These are phyloP conservation scores for Cephaloascus fragrans DNA, from an alignment of 805 yeast genomes.

Conservation along the genomic window DNA sequence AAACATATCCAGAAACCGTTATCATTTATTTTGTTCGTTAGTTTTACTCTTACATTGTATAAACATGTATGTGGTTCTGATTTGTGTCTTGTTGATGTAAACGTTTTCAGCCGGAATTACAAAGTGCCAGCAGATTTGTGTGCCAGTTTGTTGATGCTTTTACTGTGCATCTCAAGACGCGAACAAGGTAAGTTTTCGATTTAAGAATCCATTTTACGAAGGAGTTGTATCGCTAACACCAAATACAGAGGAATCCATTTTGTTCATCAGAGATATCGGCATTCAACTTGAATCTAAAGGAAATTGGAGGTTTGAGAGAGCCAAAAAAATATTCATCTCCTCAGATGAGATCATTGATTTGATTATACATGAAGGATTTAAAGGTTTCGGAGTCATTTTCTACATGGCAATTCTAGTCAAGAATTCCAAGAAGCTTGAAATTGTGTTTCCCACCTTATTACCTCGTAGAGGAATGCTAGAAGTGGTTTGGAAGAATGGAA, in stretches of 20 bases:
- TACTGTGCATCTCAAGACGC: background rate
- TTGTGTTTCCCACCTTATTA: constrained; percentile 30
- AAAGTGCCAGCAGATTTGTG: constrained; percentile 1
- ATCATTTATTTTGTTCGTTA: constrained; percentile 1
- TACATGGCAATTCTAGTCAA: constrained; percentile 52
- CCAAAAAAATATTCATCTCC: constrained; percentile 40
- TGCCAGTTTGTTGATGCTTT: background rate
- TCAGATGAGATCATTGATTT: constrained; percentile 48
- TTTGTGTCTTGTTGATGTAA: background rate
- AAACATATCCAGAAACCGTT: constrained; percentile 5
- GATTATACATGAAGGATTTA: constrained; percentile 69
- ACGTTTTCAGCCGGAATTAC: background rate
- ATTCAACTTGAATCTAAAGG: constrained; percentile 29
- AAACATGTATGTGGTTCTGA: background rate
- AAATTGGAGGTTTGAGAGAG: constrained; percentile 12
- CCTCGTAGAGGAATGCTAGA: constrained; percentile 31
- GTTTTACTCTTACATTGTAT: background rate
- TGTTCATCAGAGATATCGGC: constrained; percentile 35
- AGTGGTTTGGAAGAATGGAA: constrained; percentile 26
- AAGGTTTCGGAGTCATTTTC: constrained; percentile 54
- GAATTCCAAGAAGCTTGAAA: constrained; percentile 12
- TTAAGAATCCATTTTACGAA: constrained; percentile 8
- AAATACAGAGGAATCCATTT: constrained; percentile 29
- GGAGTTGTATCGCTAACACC: constrained; percentile 17
- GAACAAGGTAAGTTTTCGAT: constrained; percentile 3